phyloP scores from a whole-genome alignment of 805 yeast genomes.

The Wickerhamomyces alni region DNA sequence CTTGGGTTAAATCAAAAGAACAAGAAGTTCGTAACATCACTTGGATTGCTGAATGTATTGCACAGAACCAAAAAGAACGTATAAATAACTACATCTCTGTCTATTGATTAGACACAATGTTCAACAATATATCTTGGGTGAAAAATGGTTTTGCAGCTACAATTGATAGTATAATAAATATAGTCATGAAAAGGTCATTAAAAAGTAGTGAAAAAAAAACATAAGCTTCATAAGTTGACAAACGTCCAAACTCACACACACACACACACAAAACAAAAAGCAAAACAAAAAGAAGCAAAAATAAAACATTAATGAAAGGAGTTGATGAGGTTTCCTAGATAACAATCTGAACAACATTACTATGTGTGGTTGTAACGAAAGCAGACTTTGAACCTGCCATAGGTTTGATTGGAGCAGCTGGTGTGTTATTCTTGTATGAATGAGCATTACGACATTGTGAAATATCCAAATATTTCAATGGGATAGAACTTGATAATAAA shows the following conservation, averaged over 20 bases:
- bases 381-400: slow-evolving; percentile 50
- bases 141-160: too few relatives aligned
- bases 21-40: slow-evolving; percentile 96
- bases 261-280: too few relatives aligned
- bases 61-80: slow-evolving; percentile 95
- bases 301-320: too few relatives aligned
- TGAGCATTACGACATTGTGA: slow-evolving; percentile 72
- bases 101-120: slow-evolving; percentile 35
- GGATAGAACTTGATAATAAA: slow-evolving; percentile 48
- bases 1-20: slow-evolving; percentile 93
- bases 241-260: too few relatives aligned
- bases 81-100: slow-evolving; percentile 88
- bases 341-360: slow-evolving; percentile 52
- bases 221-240: neutral
- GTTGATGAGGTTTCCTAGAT: slow-evolving; percentile 27
- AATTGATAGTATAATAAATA: too few relatives aligned
- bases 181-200: too few relatives aligned
- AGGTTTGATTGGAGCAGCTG: slow-evolving; percentile 47
- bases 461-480: slow-evolving; percentile 48
- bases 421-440: slow-evolving; percentile 52
- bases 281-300: too few relatives aligned
- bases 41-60: slow-evolving; percentile 99
- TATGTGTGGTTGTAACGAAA: slow-evolving; percentile 47
- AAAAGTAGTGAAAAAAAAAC: too few relatives aligned
- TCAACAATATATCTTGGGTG: too few relatives aligned